Evolutionary conservation across 331 rosid species (phyloP).

Genomic region (Malus hybrid): DNA sequence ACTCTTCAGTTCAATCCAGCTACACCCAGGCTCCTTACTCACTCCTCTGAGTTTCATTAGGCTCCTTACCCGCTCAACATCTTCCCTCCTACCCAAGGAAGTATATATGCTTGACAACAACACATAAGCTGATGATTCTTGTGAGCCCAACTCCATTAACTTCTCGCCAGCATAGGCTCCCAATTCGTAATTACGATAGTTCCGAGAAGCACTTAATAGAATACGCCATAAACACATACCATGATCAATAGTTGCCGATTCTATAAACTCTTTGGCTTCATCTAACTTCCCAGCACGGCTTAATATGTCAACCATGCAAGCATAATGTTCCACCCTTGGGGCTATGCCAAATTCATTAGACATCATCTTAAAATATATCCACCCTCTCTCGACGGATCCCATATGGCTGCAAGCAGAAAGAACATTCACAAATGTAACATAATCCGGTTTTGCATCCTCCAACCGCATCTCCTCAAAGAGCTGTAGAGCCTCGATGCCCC

Average conservation of each 20-base stretch:
- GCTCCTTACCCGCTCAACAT: constrained; percentile 70
- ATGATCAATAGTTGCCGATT: constrained; percentile 66
- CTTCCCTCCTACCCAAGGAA: constrained; percentile 57
- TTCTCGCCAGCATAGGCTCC: constrained; percentile 87
- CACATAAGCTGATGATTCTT: constrained; percentile 66
- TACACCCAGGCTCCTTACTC: constrained; percentile 82
- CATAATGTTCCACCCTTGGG: constrained; percentile 67
- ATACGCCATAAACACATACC: constrained; percentile 77
- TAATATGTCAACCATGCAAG: constrained; percentile 81
- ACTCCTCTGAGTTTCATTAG: constrained; percentile 73
- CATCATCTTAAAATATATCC: constrained; percentile 72
- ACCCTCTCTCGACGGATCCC: constrained; percentile 67
- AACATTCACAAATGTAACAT: constrained; percentile 63
- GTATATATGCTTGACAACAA: constrained; percentile 64
- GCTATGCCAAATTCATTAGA: constrained; percentile 38
- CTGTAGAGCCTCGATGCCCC: constrained; percentile 55
- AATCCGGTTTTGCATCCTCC: constrained; percentile 58
- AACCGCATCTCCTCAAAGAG: constrained; percentile 66
- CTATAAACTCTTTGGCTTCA: constrained; percentile 70
- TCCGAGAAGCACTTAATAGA: constrained; percentile 66
- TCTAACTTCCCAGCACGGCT: constrained; percentile 80
- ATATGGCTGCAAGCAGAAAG: constrained; percentile 84
- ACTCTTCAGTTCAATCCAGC: constrained; percentile 78
- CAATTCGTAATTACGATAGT: constrained; percentile 52
- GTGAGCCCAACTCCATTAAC: constrained; percentile 67